Percentiles rank a stretch among this genome's conserved stretches.
phyloP scores from a whole-genome alignment of 208 protist genomes.

The Wallacemonas rigidus region DNA sequence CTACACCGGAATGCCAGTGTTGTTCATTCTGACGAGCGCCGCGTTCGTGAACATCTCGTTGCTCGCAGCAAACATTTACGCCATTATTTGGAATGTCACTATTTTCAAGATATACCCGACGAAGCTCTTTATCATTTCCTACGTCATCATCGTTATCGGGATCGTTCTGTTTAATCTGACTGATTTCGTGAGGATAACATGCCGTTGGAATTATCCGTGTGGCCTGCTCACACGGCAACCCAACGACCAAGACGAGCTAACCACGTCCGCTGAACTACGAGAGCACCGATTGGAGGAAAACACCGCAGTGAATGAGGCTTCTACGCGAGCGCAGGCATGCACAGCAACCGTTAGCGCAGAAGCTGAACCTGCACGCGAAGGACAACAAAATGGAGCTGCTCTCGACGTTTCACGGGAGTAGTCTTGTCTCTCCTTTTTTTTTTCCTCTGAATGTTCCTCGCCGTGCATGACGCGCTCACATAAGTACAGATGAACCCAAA shows the following conservation, averaged over 20 bases:
- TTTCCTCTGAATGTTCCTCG: too few relatives aligned
- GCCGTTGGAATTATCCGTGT: constrained; percentile 68
- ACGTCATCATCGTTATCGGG: constrained; percentile 69
- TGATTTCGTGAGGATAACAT: constrained; percentile 54
- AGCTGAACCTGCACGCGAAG: not conserved
- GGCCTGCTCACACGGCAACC: constrained; percentile 34
- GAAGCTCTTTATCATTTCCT: constrained; percentile 67
- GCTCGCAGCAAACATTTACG: constrained; percentile 68
- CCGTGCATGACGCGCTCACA: too few relatives aligned
- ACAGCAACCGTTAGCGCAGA: not conserved
- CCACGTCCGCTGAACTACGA: not conserved
- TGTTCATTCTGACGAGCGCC: constrained; percentile 78
- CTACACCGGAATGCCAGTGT: constrained; percentile 71
- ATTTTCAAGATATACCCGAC: constrained; percentile 81
- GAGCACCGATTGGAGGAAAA: constrained; percentile 4
- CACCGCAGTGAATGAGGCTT: constrained; percentile 7
- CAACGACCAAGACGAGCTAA: not conserved
- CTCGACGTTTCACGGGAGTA: too few relatives aligned
- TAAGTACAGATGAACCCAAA: too few relatives aligned
- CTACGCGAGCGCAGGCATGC: not conserved
- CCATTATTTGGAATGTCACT: constrained; percentile 84
- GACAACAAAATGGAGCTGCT: not conserved
- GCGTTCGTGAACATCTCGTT: constrained; percentile 86
- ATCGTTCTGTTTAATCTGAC: constrained; percentile 75
- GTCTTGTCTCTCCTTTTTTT: too few relatives aligned